Evolutionary conservation across 371 early-diverging fungal genomes (phyloP).

Genomic region (Circinella umbellata): DNA sequence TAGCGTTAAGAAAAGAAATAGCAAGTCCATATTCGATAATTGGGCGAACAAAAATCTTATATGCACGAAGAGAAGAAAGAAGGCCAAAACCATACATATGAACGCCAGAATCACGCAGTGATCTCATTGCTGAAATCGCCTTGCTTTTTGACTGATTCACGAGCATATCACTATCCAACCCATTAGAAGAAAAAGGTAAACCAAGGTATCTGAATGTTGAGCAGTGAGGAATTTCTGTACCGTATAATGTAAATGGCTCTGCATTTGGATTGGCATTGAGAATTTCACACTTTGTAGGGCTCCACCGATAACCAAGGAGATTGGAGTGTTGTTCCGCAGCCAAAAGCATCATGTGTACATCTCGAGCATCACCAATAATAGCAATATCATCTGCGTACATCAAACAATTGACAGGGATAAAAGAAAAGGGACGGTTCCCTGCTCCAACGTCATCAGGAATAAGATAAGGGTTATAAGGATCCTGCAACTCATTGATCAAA

Average conservation of each 20-base stretch:
- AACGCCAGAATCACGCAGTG: constrained; percentile 5
- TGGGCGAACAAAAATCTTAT: constrained; percentile 22
- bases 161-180: neutral
- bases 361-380: constrained; percentile 19
- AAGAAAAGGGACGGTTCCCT: neutral
- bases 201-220: constrained; percentile 13
- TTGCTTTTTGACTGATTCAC: neutral
- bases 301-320: constrained; percentile 28
- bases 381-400: constrained; percentile 39
- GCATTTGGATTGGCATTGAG: constrained; percentile 11
- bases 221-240: neutral
- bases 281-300: constrained; percentile 28
- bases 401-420: constrained; percentile 20
- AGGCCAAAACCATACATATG: constrained; percentile 19
- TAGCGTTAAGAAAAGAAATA: constrained; percentile 2
- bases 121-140: constrained; percentile 6
- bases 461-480: neutral
- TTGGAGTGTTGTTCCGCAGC: constrained; percentile 15
- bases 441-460: neutral
- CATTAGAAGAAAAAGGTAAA: constrained; percentile 6
- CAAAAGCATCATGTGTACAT: constrained; percentile 3
- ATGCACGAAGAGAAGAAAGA: constrained; percentile 1
- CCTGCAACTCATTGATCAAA: neutral
- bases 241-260: constrained; percentile 4
- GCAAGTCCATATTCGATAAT: constrained; percentile 27